Conservation (phyloP, 169 alveolate species). For the Cryptosporidium parvum region DNA sequence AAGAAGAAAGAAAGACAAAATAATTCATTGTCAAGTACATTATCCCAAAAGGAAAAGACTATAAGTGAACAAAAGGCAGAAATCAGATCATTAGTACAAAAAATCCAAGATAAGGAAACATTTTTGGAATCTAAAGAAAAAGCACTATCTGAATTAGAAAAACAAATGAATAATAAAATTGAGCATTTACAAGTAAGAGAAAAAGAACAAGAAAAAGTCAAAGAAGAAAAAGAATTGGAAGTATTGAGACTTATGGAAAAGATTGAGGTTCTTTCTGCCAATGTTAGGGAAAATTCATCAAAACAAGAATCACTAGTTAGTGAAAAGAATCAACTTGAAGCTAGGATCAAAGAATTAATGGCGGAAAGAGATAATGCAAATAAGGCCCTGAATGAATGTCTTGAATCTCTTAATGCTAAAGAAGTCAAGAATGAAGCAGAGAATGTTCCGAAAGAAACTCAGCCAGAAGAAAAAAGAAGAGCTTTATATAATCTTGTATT, state of each 20-base stretch:
- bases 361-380: neutral
- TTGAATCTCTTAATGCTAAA: neutral
- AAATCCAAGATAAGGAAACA: neutral
- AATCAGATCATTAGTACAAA: neutral
- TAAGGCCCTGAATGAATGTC: neutral
- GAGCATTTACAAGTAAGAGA: neutral
- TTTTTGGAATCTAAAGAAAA: neutral
- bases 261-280: neutral
- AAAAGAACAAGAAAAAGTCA: neutral
- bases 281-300: neutral
- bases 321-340: conserved; percentile 1
- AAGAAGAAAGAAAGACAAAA: conserved; percentile 13
- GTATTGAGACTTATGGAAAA: neutral
- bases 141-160: neutral
- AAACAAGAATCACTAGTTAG: neutral
- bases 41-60: neutral
- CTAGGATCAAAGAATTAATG: neutral
- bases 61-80: neutral
- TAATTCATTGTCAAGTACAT: neutral
- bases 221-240: neutral
- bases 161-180: neutral
- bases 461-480: neutral
- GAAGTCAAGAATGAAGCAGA: neutral
- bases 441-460: neutral
- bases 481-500: neutral